Conservation (phyloP, 1,284 basidiomycete species). For the Jaminaea rosea region DNA sequence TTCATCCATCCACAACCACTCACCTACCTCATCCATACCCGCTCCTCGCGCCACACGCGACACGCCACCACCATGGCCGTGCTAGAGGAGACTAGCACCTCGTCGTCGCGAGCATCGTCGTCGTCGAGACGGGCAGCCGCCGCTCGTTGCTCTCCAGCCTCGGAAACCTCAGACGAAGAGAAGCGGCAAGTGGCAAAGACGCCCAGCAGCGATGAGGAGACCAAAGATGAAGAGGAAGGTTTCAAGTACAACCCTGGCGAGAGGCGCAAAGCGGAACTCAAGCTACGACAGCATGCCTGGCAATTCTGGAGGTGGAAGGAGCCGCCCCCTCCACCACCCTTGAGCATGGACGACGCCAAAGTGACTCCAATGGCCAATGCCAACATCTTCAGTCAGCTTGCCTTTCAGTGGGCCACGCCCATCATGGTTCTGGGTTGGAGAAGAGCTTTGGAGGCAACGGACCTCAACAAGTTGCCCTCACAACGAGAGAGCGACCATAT, state of each 20-base stretch:
- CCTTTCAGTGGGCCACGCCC: slow-evolving; percentile 66
- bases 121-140: too few species aligned
- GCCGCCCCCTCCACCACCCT: slow-evolving; percentile 34
- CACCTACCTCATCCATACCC: too few species aligned
- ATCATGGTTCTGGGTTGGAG: slow-evolving; percentile 62
- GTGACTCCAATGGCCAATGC: slow-evolving; percentile 55
- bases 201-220: neutral
- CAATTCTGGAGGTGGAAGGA: slow-evolving; percentile 42
- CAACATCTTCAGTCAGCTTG: slow-evolving; percentile 53
- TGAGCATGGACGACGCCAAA: slow-evolving; percentile 55
- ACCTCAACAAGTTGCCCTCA: slow-evolving; percentile 70
- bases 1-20: too few species aligned
- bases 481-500: slow-evolving; percentile 54
- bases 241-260: slow-evolving; percentile 32
- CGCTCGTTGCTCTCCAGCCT: too few species aligned
- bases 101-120: too few species aligned
- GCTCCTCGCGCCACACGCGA: too few species aligned
- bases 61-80: too few species aligned
- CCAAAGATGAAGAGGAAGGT: neutral
- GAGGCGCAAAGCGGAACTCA: slow-evolving; percentile 22
- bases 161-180: too few species aligned
- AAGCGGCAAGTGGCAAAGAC: neutral
- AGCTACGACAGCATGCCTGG: slow-evolving; percentile 39
- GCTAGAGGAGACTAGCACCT: too few species aligned
- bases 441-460: slow-evolving; percentile 68